phyloP scores from a whole-genome alignment of 805 yeast species.

The Cephaloascus fragrans region DNA sequence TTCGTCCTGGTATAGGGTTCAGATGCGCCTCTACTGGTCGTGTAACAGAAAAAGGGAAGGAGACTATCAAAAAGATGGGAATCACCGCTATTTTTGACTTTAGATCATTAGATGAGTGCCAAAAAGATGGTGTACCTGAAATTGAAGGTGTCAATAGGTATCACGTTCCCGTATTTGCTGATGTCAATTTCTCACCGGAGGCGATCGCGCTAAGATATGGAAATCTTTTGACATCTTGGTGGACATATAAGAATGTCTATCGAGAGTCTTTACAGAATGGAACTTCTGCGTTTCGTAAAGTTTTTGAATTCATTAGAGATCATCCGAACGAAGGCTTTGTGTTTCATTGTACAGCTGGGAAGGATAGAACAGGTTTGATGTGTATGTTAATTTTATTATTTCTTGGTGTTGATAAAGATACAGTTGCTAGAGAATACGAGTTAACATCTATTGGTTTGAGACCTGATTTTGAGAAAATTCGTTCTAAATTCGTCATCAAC shows the following conservation, averaged over 20 bases:
- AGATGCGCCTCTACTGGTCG: constrained; percentile 54
- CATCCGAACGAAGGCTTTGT: constrained; percentile 40
- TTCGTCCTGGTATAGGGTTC: constrained; percentile 43
- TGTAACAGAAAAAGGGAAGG: constrained; percentile 41
- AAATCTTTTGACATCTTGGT: constrained; percentile 47
- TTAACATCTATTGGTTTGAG: constrained; percentile 56
- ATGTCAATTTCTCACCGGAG: constrained; percentile 53
- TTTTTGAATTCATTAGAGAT: constrained; percentile 50
- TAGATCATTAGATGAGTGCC: constrained; percentile 50
- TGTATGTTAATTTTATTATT: constrained; percentile 57
- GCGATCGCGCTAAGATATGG: constrained; percentile 47
- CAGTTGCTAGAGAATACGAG: constrained; percentile 69
- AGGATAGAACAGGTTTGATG: constrained; percentile 74
- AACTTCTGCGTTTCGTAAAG: constrained; percentile 29
- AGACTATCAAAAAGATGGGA: constrained; percentile 28
- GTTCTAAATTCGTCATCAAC: constrained; percentile 20
- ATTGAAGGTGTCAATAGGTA: constrained; percentile 35
- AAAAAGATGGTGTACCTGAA: constrained; percentile 33
- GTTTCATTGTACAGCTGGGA: constrained; percentile 80
- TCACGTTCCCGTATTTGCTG: constrained; percentile 48
- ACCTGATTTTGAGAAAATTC: constrained; percentile 35
- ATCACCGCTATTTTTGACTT: constrained; percentile 57
- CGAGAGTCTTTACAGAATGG: constrained; percentile 46
- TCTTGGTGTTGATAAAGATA: constrained; percentile 55
- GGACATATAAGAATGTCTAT: constrained; percentile 56